Conservation (phyloP, 2,329 filamentous ascomycete genomes). For the Zasmidium citrigriseum region DNA sequence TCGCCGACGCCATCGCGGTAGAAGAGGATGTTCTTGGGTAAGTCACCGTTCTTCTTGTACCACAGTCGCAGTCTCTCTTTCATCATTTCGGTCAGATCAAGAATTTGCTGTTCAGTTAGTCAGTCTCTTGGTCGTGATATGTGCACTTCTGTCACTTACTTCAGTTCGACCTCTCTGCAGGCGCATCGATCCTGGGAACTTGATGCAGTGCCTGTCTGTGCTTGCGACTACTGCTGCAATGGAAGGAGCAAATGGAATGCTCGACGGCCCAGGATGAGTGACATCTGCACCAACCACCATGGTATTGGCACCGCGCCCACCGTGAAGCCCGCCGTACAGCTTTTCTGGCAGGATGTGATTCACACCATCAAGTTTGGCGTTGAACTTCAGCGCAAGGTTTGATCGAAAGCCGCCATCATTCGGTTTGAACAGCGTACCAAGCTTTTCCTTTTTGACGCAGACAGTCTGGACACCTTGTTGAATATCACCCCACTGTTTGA, state of each 20-base stretch:
- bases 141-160: background rate
- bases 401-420: background rate
- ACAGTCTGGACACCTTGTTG: slow-evolving; percentile 4
- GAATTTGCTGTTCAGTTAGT: slow-evolving; percentile 2
- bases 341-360: background rate
- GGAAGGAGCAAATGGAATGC: slow-evolving; percentile 13
- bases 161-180: slow-evolving; percentile 4
- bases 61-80: slow-evolving; percentile 2
- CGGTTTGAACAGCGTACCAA: background rate
- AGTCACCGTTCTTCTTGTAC: background rate
- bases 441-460: slow-evolving; percentile 2
- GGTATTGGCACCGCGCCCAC: background rate
- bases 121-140: background rate
- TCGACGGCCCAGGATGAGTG: slow-evolving; percentile 37
- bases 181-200: slow-evolving; percentile 37
- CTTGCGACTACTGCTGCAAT: slow-evolving; percentile 21
- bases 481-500: slow-evolving; percentile 10
- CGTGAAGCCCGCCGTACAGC: background rate
- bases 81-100: slow-evolving; percentile 5
- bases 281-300: slow-evolving; percentile 46
- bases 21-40: slow-evolving; percentile 28
- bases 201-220: slow-evolving; percentile 17
- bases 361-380: slow-evolving; percentile 1
- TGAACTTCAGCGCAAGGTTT: slow-evolving; percentile 7
- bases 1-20: slow-evolving; percentile 42